These are phyloP conservation scores for Athelia sp. DNA, from an alignment of 1,284 basidiomycete species.

Conservation along the genomic window DNA sequence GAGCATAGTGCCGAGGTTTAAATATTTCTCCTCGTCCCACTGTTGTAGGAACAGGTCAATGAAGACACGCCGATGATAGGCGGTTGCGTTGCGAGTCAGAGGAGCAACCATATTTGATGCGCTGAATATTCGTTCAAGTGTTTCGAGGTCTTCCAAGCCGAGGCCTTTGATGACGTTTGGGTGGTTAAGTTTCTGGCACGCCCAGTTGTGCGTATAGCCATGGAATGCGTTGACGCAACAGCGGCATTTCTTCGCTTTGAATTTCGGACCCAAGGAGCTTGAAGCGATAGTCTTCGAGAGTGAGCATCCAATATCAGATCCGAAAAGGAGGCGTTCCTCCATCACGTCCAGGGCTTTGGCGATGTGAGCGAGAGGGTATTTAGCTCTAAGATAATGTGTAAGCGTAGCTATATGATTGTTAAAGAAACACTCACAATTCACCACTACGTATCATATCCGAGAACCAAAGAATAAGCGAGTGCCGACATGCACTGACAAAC, in stretches of 20 bases:
- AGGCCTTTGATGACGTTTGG: neutral
- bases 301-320: neutral
- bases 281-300: neutral
- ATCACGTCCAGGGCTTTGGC: neutral
- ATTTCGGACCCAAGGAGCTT: neutral
- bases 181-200: neutral
- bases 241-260: neutral
- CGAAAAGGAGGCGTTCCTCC: neutral
- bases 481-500: neutral
- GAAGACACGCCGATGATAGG: neutral
- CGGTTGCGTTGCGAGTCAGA: neutral
- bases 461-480: neutral
- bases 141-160: neutral
- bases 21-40: slow-evolving; percentile 8
- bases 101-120: neutral
- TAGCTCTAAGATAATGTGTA: neutral
- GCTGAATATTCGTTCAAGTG: neutral
- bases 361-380: neutral
- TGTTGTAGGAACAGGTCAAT: slow-evolving; percentile 6
- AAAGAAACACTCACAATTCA: neutral
- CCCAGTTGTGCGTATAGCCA: neutral
- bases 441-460: neutral
- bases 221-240: neutral
- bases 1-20: slow-evolving; percentile 15
- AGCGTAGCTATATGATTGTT: neutral